Conservation (phyloP, 2,329 filamentous ascomycete genomes). For the Colletotrichum euphorbiae region DNA sequence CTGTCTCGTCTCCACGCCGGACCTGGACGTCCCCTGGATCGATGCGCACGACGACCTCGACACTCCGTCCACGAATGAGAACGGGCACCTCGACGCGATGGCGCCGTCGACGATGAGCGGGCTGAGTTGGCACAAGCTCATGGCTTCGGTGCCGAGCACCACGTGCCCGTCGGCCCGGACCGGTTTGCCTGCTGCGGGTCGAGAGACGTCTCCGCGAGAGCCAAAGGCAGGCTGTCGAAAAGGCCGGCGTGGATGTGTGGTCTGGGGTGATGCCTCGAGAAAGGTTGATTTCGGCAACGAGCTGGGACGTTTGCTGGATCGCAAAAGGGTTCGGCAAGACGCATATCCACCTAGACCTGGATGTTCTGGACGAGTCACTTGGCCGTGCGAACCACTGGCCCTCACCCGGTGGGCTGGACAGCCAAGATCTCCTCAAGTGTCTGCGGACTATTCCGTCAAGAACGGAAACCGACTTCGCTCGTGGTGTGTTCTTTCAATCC, state of each 20-base stretch:
- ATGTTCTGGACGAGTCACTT: conserved; percentile 16
- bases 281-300: conserved; percentile 30
- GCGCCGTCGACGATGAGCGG: conserved; percentile 52
- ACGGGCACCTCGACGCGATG: conserved; percentile 53
- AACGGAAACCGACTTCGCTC: background rate
- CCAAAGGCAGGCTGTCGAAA: background rate
- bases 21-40: too few relatives aligned
- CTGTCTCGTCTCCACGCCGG: too few relatives aligned
- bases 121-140: conserved; percentile 46
- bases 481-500: conserved; percentile 20
- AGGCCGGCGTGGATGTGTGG: conserved; percentile 12
- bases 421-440: conserved; percentile 8
- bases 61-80: too few relatives aligned
- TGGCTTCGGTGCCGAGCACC: too few relatives aligned
- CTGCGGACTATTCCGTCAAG: background rate
- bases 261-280: conserved; percentile 12
- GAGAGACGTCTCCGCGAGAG: background rate
- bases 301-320: background rate
- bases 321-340: background rate
- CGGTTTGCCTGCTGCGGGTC: conserved; percentile 7
- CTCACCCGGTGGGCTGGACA: background rate
- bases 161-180: background rate
- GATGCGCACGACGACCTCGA: too few relatives aligned
- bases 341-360: conserved; percentile 8
- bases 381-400: conserved; percentile 8